Base-by-base conservation (phyloP, 2,329 filamentous ascomycete genomes). In the Akanthomyces uredinophilus region DNA sequence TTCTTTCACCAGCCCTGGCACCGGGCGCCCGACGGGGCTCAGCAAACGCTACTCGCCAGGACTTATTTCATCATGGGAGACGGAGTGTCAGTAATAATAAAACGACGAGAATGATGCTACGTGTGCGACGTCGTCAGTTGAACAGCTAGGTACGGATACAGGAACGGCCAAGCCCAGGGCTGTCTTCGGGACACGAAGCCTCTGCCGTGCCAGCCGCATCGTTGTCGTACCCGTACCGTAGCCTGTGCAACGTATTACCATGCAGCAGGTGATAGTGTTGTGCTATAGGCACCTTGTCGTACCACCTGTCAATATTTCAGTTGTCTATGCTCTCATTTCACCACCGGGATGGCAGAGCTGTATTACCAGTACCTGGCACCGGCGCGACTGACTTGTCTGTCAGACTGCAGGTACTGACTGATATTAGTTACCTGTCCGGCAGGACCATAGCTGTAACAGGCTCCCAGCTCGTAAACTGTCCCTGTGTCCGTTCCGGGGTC, bases 181-280 rank as follows among this genome's bases (percentile, higher is more conserved):
- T 14, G 35, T 41, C 20, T 32, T 56, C 39, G 18, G 24, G 50
- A 41, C 41, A 47, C 27, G 16, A 56, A 46, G 41, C 29, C 54
- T 47, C 54, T 56, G 54, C 54, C 54, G 54, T 56, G 54, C 14
- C 41, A 35, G 54, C 41, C 43, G 54, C 43, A 27, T 56, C 41
- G 54, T 44, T 44, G 24, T 41, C 54, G 24, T 44, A 18, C 16
- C 39, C 24, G 22, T 44, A 37, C 20, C 39, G 27, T 22, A 22
- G 41, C 18, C 54, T 29, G 22, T 35, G 24, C n/a, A 18, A 6
- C 24, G 22, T 2, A 13, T 6, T 18, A n/a, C 16, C 24, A 14
- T 43, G 37, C 13, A 14, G 43, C 52, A 13, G 8, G 13, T 41
- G 41, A 3, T 13, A 18, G 14, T 32, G 1, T n/a, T 50, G 27